A percentile compares a stretch with the other conserved stretches of the same genome.
Evolutionary conservation across 169 alveolate species (phyloP).

Genomic region (Plasmodium gonderi): DNA sequence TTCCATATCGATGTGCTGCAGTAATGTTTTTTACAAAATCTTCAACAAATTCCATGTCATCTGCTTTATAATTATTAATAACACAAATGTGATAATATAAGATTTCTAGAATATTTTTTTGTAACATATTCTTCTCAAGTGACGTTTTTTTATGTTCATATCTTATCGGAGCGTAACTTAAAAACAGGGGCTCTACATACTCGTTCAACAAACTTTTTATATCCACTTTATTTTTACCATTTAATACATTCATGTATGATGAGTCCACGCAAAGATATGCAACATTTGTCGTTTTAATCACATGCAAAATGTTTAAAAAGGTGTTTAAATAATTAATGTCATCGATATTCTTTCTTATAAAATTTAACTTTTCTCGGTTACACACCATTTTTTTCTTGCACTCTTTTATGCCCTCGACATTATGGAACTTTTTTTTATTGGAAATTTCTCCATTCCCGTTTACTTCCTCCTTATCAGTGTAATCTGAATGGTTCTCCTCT

Average conservation of each 20-base stretch:
- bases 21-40: slow-evolving; percentile 31
- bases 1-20: slow-evolving; percentile 24
- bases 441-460: background rate
- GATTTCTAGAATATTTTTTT: slow-evolving; percentile 44
- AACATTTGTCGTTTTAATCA: slow-evolving; percentile 49
- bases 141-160: slow-evolving; percentile 52
- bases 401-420: background rate
- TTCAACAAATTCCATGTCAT: slow-evolving; percentile 23
- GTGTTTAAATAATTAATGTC: slow-evolving; percentile 68
- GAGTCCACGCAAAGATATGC: slow-evolving; percentile 63
- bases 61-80: slow-evolving; percentile 17
- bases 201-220: slow-evolving; percentile 66
- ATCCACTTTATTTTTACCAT: background rate
- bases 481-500: background rate
- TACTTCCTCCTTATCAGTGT: background rate
- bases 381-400: background rate
- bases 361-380: slow-evolving; percentile 23
- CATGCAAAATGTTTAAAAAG: slow-evolving; percentile 50
- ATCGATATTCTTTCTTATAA: slow-evolving; percentile 28
- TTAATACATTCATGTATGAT: slow-evolving; percentile 30
- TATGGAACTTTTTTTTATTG: background rate
- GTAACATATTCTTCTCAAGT: slow-evolving; percentile 20
- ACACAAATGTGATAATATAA: slow-evolving; percentile 62
- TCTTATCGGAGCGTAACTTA: slow-evolving; percentile 81
- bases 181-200: slow-evolving; percentile 77